Percentiles rank a stretch among this genome's conserved stretches.
Evolutionary conservation across 225 moss, liverwort and hornwort species (phyloP).

Genomic region (Anthoceros angustus): DNA sequence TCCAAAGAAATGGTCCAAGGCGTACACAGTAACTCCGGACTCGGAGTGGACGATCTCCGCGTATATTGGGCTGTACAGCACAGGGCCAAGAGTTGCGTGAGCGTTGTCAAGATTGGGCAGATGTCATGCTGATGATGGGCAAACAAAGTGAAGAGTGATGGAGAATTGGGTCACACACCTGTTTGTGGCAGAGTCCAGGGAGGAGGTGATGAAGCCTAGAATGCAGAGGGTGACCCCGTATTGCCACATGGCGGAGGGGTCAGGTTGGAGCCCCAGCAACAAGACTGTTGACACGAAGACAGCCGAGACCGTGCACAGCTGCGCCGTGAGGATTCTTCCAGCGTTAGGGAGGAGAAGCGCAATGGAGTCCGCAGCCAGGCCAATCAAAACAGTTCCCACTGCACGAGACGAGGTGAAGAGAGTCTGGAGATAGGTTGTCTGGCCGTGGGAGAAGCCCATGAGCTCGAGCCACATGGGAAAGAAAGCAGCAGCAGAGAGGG

Average conservation of each 20-base stretch:
- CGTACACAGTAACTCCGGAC: background rate
- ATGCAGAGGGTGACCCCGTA: background rate
- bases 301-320: background rate
- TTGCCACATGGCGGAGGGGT: conserved; percentile 4
- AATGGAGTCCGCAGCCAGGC: background rate
- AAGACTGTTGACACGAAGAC: background rate
- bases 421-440: background rate
- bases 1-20: background rate
- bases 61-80: background rate
- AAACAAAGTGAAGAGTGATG: background rate
- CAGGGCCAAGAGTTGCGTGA: background rate
- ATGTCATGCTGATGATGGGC: background rate
- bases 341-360: background rate
- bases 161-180: background rate
- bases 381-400: background rate
- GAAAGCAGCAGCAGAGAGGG: background rate
- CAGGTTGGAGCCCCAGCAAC: background rate
- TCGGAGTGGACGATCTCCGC: background rate
- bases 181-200: background rate
- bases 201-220: background rate
- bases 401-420: background rate
- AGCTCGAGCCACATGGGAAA: conserved; percentile 4
- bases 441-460: background rate
- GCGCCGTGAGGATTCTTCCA: background rate
- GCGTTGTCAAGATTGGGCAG: background rate